Evolutionary conservation across 1,139 yeast species (phyloP), one percentile per base, ranked within the genome.

Genomic region (Zygosaccharomyces sapae): DNA sequence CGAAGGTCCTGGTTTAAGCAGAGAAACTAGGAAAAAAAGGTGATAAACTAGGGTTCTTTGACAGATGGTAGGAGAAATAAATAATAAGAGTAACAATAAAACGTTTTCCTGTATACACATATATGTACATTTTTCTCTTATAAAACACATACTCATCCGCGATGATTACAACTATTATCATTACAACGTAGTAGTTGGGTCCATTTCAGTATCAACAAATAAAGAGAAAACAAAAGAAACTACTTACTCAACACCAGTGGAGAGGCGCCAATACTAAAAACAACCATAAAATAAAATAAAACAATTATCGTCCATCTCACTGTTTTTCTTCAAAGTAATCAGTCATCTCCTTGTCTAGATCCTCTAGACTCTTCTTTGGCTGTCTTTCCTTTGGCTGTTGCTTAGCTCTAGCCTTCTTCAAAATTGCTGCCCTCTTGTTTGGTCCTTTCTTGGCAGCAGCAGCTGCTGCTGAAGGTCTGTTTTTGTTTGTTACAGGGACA

Each of bases 341-440:
- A 55, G 88, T 83, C 96, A 89, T 89, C 73, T 86, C 95, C 66
- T 86, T 89, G 69, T 92, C 98, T 62, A 90, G 79, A 69, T 87
- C 86, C 67, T 87, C 97, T 52, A 90, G 79, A 42, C 92, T 80
- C 73, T 86, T 87, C 77, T 83, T 83, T 56, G 79, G 77, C 49
- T 73, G 69, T 60, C 62, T 69, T 51, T 63, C 70, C 55, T 61
- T 56, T 56, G 67, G 70, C 55, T 68, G 70, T 50, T 68, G 70
- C 51, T 63, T 68, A 52, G 60, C 63, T 53, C 62, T 64, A 55
- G 57, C 61, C 59, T 69, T 68, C 55, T 65, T 64, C 47, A 64
- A 66, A 18, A 65, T 63, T 40, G 70, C 66, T 36, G 70, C 69
- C 49, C 62, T 65, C 52, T 61, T 63, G 52, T 58, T 62, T 52